phyloP scores from a whole-genome alignment of 2,329 filamentous ascomycete species.

The Capronia americana region DNA sequence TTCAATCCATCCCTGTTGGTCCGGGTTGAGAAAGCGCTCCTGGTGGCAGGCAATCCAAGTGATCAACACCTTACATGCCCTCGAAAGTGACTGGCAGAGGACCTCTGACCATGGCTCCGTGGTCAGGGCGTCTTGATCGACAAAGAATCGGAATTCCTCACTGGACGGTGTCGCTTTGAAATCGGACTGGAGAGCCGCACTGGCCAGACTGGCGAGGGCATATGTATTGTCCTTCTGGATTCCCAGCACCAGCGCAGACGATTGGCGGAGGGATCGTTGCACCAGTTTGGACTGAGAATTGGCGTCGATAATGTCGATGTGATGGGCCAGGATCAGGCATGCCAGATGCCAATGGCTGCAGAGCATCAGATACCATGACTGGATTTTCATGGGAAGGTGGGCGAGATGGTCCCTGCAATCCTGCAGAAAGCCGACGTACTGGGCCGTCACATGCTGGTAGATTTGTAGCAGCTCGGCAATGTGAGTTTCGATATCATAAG shows the following conservation, averaged over 20 bases:
- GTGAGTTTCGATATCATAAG: slow-evolving; percentile 15
- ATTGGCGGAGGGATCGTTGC: slow-evolving; percentile 22
- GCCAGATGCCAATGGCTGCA: slow-evolving; percentile 24
- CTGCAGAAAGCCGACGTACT: slow-evolving; percentile 22
- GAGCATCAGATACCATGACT: slow-evolving; percentile 24
- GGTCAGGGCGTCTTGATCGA: slow-evolving; percentile 19
- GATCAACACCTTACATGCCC: slow-evolving; percentile 17
- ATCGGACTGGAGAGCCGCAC: not conserved
- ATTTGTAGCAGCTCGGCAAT: slow-evolving; percentile 9
- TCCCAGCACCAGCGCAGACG: slow-evolving; percentile 19
- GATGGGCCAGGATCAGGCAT: slow-evolving; percentile 22
- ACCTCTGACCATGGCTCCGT: slow-evolving; percentile 25
- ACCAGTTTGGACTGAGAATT: slow-evolving; percentile 16
- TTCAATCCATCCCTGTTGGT: slow-evolving; percentile 17
- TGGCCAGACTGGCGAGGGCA: slow-evolving; percentile 13
- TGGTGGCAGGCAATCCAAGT: slow-evolving; percentile 21
- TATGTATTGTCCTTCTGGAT: slow-evolving; percentile 20
- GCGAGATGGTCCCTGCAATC: slow-evolving; percentile 20
- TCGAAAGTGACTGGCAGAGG: slow-evolving; percentile 18
- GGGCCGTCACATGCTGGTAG: slow-evolving; percentile 20
- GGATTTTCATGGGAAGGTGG: slow-evolving; percentile 21
- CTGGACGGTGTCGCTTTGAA: slow-evolving; percentile 7
- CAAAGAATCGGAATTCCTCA: slow-evolving; percentile 23
- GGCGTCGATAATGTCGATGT: slow-evolving; percentile 21
- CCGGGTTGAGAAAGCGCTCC: slow-evolving; percentile 17